These are phyloP conservation scores for Globisporangium spinosum DNA, from an alignment of 352 stramenopile genomes.

Conservation along the genomic window DNA sequence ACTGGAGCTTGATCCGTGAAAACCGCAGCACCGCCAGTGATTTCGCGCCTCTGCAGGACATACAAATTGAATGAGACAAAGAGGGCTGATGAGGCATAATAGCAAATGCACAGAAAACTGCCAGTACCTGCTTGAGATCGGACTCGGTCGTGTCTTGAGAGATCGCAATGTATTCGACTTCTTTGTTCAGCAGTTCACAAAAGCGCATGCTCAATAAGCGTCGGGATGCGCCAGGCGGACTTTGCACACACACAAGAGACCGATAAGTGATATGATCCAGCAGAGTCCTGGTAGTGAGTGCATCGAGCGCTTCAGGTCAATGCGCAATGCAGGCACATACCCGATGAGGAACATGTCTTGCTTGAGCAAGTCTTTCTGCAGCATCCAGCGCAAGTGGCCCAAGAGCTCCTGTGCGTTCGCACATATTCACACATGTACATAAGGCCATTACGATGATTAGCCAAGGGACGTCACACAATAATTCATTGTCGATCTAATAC, in stretches of 20 bases:
- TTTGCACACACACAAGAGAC: conserved; percentile 14
- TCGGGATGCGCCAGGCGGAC: conserved; percentile 67
- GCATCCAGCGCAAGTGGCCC: conserved; percentile 80
- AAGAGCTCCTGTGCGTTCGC: conserved; percentile 46
- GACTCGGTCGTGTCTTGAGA: conserved; percentile 93
- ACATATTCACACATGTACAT: background rate
- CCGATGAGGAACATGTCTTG: conserved; percentile 89
- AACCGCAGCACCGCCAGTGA: conserved; percentile 59
- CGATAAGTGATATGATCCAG: background rate
- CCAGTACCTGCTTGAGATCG: conserved; percentile 82
- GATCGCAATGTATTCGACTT: conserved; percentile 90
- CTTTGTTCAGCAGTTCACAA: conserved; percentile 79
- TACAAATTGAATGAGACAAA: background rate
- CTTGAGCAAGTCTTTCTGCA: conserved; percentile 79
- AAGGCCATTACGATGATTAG: background rate
- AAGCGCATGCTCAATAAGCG: conserved; percentile 80
- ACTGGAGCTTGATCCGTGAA: conserved; percentile 93
- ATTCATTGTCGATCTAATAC: too few relatives aligned
- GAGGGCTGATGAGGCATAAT: background rate
- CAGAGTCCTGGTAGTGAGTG: background rate
- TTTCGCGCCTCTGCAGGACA: conserved; percentile 50
- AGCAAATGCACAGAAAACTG: background rate
- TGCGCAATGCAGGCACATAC: conserved; percentile 18
- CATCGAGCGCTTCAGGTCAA: background rate
- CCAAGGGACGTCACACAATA: background rate